A percentile compares a stretch with the other conserved stretches of the same genome.
Evolutionary conservation across 2,329 filamentous ascomycete species (phyloP).

Genomic region (Furcasterigmium furcatum): DNA sequence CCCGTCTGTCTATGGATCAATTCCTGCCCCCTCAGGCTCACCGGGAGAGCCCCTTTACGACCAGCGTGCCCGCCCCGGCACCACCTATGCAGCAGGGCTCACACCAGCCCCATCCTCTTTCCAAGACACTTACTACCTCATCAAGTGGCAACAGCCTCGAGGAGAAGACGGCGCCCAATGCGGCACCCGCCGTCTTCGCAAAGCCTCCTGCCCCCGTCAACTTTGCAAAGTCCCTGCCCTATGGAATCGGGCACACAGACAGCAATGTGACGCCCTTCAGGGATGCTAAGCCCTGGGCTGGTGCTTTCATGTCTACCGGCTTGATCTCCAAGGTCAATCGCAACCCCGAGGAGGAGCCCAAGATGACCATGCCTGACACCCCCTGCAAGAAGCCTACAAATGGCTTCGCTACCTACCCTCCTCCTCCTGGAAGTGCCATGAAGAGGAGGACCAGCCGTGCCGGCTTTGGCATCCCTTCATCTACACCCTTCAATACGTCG

Average conservation of each 20-base stretch:
- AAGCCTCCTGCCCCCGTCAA: slow-evolving; percentile 44
- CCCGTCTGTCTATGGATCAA: slow-evolving; percentile 77
- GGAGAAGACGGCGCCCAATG: slow-evolving; percentile 56
- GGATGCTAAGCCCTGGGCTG: slow-evolving; percentile 70
- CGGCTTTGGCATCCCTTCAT: slow-evolving; percentile 60
- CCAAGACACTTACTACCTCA: slow-evolving; percentile 81
- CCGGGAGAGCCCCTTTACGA: slow-evolving; percentile 63
- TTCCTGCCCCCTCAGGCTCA: slow-evolving; percentile 61
- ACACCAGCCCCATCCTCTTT: slow-evolving; percentile 75
- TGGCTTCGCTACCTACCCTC: slow-evolving; percentile 65
- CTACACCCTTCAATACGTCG: slow-evolving; percentile 73
- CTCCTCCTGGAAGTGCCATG: slow-evolving; percentile 54
- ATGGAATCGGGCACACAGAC: slow-evolving; percentile 39
- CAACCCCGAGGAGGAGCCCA: slow-evolving; percentile 68
- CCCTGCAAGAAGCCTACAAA: slow-evolving; percentile 86
- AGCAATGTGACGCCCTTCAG: slow-evolving; percentile 50
- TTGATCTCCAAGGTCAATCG: slow-evolving; percentile 93
- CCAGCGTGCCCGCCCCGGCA: slow-evolving; percentile 47
- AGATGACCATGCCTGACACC: slow-evolving; percentile 82
- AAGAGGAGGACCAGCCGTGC: slow-evolving; percentile 65
- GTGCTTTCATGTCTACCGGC: slow-evolving; percentile 91
- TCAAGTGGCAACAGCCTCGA: slow-evolving; percentile 76
- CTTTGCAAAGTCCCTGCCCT: slow-evolving; percentile 75
- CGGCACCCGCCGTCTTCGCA: slow-evolving; percentile 48
- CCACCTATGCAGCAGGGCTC: slow-evolving; percentile 45